Base-by-base conservation (phyloP, 257 asterid genomes). In the Solanum habrochaites region DNA sequence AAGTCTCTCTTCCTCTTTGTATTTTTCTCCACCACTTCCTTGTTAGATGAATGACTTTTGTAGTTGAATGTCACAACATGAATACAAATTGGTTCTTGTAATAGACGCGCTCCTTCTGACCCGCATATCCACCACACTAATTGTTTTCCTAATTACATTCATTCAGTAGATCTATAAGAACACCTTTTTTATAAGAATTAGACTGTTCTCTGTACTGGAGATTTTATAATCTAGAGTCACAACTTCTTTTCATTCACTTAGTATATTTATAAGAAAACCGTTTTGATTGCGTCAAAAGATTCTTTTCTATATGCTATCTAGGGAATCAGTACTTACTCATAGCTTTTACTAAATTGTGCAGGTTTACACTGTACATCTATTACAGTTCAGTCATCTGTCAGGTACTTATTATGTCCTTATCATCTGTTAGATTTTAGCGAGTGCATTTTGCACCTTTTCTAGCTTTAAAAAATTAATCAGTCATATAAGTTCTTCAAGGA, bases 381-480 rank as follows among this genome's bases (percentile, higher is more conserved):
- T 60, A 88, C 90, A 77, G 89, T 86, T 91, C 96, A 87, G 86
- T 92, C 89, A 74, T 94, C 87, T 85, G 88, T 91, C 96, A 94
- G 96, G 96, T 93, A 91, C 73, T 47, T 80, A 35, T 78, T 40
- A 27, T 45, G 84, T 77, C 35, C 37, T 40, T 77, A 77, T 43
- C 83, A 77, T 77, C 60, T 77, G 32, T 40, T 25, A 80, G 66
- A 40, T 47, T 80, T 80, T 80, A 29, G 42, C 16, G 67, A 67
- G 35, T 45, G 66, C 66, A 47, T 15, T 45, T 80, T 45, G 84
- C 64, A 27, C 20, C 10, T 45, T 80, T 47, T 5, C 7, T 62
- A 42, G 84, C 66, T 80, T 80, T 45, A 29, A 27, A 29, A 56
- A 27, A 27, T 80, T 27, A 80, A 80, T 80, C 66, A 27, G 84